Evolutionary conservation across 495 filamentous ascomycete genomes (phyloP), one percentile per base, ranked within the genome.

Genomic region (Daldinia concentrica): DNA sequence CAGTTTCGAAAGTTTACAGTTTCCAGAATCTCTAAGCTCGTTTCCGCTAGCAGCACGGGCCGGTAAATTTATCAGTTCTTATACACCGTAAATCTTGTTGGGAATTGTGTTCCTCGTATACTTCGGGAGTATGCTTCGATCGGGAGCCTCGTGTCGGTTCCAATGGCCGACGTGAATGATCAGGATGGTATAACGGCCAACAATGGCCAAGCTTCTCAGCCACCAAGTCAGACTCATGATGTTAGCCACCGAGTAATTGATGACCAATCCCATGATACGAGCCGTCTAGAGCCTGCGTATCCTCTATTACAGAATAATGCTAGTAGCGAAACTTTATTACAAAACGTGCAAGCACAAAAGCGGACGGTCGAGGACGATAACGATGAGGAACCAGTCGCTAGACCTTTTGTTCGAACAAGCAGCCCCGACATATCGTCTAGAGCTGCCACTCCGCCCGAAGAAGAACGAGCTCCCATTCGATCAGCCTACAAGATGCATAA

Each of bases 401-500:
- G 82, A 57, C 90, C 89, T 34, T 92, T 92, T 68, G 82, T 87
- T 51, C 82, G 90, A 65, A 89, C 84, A 39, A 83, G 79, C 36
- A 91, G 87, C 76, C 89, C 86, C 19, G 82, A 82, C 60, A 81
- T 83, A n/a, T 65, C 76, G 19, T 64, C 81, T 52, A 62, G 70
- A 51, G 71, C 79, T 58, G 48, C 77, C 4, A 74, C 76, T 0
- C 73, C 72, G 36, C 76, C 68, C 29, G 71, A 72, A 30, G 85
- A 89, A 64, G 89, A 90, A 66, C 86, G 86, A 56, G 83, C 86
- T 29, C 86, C 88, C 22, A 89, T 91, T 66, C 90, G 91, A 43
- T 86, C 90, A 7, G 86, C 93, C 34, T 89, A 90, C 78, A 91
- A 92, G 70, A 97, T 99, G 92, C 93, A 97, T 84, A 94, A 93